Evolutionary conservation across 1,139 yeast genomes (phyloP), one percentile per base, ranked within the genome.

Genomic region (Trichomonascaceae sp.): DNA sequence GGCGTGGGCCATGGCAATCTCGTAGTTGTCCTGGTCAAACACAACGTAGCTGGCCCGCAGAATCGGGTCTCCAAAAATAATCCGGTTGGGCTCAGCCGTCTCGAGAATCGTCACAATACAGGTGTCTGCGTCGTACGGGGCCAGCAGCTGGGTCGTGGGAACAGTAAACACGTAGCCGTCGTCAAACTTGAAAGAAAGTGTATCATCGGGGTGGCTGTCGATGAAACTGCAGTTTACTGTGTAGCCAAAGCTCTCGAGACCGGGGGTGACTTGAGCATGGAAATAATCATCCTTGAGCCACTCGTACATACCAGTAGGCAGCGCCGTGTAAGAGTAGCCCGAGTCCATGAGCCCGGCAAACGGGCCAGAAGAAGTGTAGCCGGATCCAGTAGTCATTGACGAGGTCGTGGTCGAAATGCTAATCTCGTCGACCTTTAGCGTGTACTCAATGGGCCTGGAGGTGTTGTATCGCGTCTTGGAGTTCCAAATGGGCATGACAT

Each of bases 1-100:
- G 9, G 72, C 78, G 43, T 68, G 76, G 2, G 84, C 92, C 35
- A 81, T 39, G 1, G 74, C 71, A 18, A 80, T 61, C 45, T 73
- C 70, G 34, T 59, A 41, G 2, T 39, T 64, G 5, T 71, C 76
- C 39, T 71, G 59, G 48, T 74, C 76, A 38, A 63, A 74, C 16
- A 72, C 76, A 33, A 69, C 60, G 44, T 74, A 74, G 13, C 69
- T 70, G 41, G 57, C 59, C 38, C 74, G 58, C 41, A 74, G 57
- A 42, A 74, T 62, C 31, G 69, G 65, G 48, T 72, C 77, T 5
- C 80, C 80, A 26, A 71, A 45, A 1, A 36, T 32, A 2, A 18
- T 26, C 8, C 14, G 6, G 28, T n/a, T 13, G 13, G 9, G 8
- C 13, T n/a, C 11, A 9, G 8, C 28, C 8, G 16, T 6, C 9